Evolutionary conservation across 345 rosid species (phyloP).

Genomic region (Salix udensis): DNA sequence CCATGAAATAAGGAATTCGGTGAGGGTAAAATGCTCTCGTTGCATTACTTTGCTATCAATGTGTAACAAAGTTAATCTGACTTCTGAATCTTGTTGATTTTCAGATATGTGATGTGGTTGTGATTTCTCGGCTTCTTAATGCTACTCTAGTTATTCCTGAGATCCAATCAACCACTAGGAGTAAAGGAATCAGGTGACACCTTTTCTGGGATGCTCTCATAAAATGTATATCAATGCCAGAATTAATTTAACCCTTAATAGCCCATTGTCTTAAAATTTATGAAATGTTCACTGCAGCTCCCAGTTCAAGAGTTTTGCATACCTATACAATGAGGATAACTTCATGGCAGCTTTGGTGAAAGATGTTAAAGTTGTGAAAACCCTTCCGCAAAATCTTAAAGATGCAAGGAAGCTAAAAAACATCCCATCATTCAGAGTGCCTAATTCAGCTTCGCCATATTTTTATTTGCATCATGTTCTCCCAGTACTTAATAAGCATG

Average conservation of each 20-base stretch:
- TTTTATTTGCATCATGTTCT: slow-evolving; percentile 84
- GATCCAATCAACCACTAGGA: slow-evolving; percentile 97
- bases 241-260: neutral
- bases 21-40: slow-evolving; percentile 31
- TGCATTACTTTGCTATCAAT: neutral
- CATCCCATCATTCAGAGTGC: slow-evolving; percentile 81
- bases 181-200: slow-evolving; percentile 90
- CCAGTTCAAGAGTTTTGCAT: slow-evolving; percentile 94
- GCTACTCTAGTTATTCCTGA: slow-evolving; percentile 90
- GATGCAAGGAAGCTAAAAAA: slow-evolving; percentile 77
- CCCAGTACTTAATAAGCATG: slow-evolving; percentile 77
- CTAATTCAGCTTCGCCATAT: slow-evolving; percentile 74
- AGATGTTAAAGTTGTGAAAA: slow-evolving; percentile 73
- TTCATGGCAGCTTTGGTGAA: slow-evolving; percentile 70
- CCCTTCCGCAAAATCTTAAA: slow-evolving; percentile 92
- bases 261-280: neutral
- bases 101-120: slow-evolving; percentile 83
- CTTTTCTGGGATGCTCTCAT: neutral
- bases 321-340: slow-evolving; percentile 82
- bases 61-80: neutral
- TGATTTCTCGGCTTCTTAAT: slow-evolving; percentile 80
- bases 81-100: slow-evolving; percentile 9
- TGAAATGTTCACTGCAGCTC: slow-evolving; percentile 52
- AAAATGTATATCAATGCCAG: neutral
- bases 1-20: slow-evolving; percentile 96